Base-by-base conservation (phyloP, 2,329 filamentous ascomycete genomes). In the Cryphonectria japonica region DNA sequence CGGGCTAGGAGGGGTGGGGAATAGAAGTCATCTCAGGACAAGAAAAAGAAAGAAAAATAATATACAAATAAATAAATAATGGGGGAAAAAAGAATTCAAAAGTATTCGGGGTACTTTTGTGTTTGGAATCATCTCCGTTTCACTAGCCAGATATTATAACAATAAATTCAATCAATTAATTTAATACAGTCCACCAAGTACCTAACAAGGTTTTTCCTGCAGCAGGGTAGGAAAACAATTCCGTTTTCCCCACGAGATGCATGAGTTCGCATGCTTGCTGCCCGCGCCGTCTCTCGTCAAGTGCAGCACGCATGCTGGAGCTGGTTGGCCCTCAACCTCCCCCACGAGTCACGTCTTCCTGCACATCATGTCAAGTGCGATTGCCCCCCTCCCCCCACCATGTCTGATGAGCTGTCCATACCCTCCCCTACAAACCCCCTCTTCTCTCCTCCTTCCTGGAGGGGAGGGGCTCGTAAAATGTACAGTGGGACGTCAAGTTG, bases 351-450 rank as follows among this genome's bases (percentile, higher is more conserved):
- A 43, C 26, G 39, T 29, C n/a, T 68, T 68, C 26, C 57, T 68
- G 66, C 66, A 68, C 66, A 57, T 62, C 66, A 68, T 62, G 66
- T 37, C 66, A 43, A 68, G 66, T 68, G 66, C 32, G 52, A 34
- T 29, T 29, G 26, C 41, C 54, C 37, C 37, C 37, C 37, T 11
- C 11, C 37, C 37, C 37, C 37, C 37, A 39, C 52, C 41, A 65
- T 50, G 54, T 50, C 50, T 32, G 66, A 43, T 68, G 66, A 61
- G 41, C 14, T 68, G 66, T 52, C 22, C 34, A 26, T 41, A 22
- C 37, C 65, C 52, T 37, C 39, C 26, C 52, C 39, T n/a, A 46
- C 29, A 57, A 22, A 2, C 46, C 3, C 50, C 41, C 13, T 16
- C 41, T 13, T 37, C 37, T 9, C 37, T 37, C 39, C 39, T 9